Percentiles rank a stretch among this genome's conserved stretches.
phyloP scores from a whole-genome alignment of 1,284 basidiomycete species.

The Puccinia horiana region DNA sequence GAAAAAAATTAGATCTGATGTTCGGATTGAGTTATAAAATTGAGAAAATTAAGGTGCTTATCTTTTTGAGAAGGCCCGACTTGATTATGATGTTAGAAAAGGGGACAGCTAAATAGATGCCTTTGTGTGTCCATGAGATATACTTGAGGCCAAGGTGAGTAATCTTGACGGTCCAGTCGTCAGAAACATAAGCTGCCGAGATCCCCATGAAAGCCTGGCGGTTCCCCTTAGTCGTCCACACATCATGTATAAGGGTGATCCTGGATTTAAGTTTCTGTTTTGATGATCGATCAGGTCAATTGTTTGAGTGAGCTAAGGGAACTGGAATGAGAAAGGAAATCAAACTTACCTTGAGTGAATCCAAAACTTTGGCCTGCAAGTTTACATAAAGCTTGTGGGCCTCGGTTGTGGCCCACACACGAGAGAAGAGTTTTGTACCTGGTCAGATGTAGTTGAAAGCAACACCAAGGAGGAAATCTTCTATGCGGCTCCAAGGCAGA shows the following conservation, averaged over 20 bases:
- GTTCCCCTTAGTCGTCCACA: too few species aligned
- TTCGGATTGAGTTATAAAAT: not conserved
- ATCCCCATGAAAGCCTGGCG: too few species aligned
- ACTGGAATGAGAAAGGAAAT: not conserved
- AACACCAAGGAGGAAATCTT: not conserved
- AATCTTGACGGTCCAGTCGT: not conserved
- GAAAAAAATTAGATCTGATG: not conserved
- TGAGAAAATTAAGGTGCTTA: not conserved
- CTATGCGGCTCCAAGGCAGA: not conserved
- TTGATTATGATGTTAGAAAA: not conserved
- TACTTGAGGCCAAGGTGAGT: slow-evolving; percentile 9
- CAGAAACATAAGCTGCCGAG: too few species aligned
- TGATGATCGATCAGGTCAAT: not conserved
- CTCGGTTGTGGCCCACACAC: not conserved
- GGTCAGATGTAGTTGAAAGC: not conserved
- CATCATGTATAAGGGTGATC: not conserved
- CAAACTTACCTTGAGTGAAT: too few species aligned
- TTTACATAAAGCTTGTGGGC: not conserved
- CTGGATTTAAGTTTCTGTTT: not conserved
- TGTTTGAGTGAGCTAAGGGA: not conserved
- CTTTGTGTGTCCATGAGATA: not conserved
- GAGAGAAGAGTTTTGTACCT: not conserved
- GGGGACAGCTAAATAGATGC: not conserved
- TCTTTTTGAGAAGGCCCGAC: not conserved
- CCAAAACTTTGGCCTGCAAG: not conserved